phyloP scores from a whole-genome alignment of 331 rosid species.

The Quercus lobata region DNA sequence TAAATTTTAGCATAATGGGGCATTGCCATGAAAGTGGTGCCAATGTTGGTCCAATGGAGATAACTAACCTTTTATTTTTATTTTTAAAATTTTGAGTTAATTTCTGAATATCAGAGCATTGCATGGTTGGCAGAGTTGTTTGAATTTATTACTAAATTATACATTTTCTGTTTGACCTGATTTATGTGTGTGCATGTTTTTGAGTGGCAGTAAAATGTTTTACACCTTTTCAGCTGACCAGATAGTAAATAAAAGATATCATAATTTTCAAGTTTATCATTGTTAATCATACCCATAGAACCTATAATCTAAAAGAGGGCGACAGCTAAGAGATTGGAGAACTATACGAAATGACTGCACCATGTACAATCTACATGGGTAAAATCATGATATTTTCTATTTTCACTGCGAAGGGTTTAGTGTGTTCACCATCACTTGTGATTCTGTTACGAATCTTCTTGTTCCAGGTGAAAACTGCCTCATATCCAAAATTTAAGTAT shows the following conservation, averaged over 20 bases:
- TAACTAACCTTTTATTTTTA: too few species aligned
- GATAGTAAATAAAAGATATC: not conserved
- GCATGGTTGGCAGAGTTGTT: not conserved
- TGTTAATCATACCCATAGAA: not conserved
- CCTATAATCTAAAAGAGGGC: not conserved
- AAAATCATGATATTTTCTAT: not conserved
- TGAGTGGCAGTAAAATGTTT: not conserved
- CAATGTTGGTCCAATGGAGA: too few species aligned
- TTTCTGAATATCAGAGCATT: not conserved
- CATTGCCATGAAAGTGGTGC: too few species aligned
- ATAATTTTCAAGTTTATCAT: not conserved
- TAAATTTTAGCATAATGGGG: not conserved
- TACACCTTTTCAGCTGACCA: not conserved
- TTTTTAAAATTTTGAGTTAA: too few species aligned
- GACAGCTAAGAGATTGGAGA: not conserved
- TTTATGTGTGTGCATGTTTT: not conserved
- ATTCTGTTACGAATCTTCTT: not conserved
- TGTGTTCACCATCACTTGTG: not conserved
- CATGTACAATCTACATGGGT: not conserved
- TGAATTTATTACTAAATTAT: not conserved
- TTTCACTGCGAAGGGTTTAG: not conserved
- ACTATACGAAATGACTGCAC: not conserved
- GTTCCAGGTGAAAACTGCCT: conserved; percentile 23
- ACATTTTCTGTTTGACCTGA: not conserved
- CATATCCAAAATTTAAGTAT: not conserved